Evolutionary conservation across 257 asterid species (phyloP).

Genomic region (Capsicum chinense): DNA sequence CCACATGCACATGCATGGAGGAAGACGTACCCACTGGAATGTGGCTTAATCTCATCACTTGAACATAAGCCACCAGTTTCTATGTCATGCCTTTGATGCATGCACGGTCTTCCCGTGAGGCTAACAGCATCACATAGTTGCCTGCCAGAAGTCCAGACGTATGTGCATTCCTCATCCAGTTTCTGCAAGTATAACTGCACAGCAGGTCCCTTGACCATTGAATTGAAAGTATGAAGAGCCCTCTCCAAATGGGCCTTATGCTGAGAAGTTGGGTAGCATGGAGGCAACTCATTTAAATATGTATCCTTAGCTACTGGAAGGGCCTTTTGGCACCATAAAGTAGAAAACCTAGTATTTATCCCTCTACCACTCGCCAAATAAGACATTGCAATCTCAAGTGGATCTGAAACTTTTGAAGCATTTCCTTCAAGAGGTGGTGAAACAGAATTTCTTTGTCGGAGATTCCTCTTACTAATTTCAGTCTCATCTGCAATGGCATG

Average conservation of each 20-base stretch:
- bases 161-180: conserved; percentile 79
- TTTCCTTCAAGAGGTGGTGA: conserved; percentile 45
- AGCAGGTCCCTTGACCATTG: conserved; percentile 91
- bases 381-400: conserved; percentile 58
- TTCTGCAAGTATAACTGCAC: conserved; percentile 57
- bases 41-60: conserved; percentile 52
- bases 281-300: conserved; percentile 73
- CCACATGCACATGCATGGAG: conserved; percentile 99
- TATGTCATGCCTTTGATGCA: conserved; percentile 72
- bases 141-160: conserved; percentile 87
- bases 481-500: conserved; percentile 40
- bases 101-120: conserved; percentile 95
- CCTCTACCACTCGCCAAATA: conserved; percentile 61
- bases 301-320: conserved; percentile 84
- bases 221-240: conserved; percentile 60
- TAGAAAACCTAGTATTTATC: conserved; percentile 69
- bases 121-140: conserved; percentile 96
- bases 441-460: conserved; percentile 42
- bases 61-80: conserved; percentile 38
- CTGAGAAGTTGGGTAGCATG: conserved; percentile 82
- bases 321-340: conserved; percentile 81
- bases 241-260: conserved; percentile 74
- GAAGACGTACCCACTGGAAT: conserved; percentile 90
- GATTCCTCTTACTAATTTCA: conserved; percentile 37
- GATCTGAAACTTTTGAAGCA: conserved; percentile 47